Percentiles rank a stretch among this genome's conserved stretches.
These are phyloP conservation scores for Pythium phragmiticola DNA, from an alignment of 352 stramenopile species.

Conservation along the genomic window DNA sequence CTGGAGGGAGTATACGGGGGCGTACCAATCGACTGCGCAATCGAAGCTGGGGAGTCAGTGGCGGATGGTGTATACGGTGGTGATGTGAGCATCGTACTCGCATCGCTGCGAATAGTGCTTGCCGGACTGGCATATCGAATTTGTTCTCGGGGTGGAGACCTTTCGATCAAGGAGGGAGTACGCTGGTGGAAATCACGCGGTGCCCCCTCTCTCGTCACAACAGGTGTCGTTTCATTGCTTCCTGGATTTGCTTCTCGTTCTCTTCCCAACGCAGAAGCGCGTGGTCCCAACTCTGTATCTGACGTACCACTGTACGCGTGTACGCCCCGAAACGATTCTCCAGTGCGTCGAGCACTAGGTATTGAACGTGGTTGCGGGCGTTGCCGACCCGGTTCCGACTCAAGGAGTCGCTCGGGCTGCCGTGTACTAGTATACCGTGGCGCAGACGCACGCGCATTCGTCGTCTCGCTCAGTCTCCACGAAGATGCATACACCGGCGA, in stretches of 20 bases:
- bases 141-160: neutral
- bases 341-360: neutral
- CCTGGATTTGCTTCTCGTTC: neutral
- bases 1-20: conserved; percentile 13
- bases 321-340: no score
- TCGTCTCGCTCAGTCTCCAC: neutral
- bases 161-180: neutral
- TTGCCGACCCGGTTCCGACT: neutral
- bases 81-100: conserved; percentile 17
- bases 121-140: conserved; percentile 1
- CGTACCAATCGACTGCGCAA: neutral
- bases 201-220: neutral
- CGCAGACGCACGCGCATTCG: neutral
- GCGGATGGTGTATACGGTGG: conserved; percentile 13
- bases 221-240: neutral
- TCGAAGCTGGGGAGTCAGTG: conserved; percentile 16
- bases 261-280: neutral
- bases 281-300: neutral
- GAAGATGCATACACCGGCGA: neutral
- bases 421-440: neutral
- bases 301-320: neutral
- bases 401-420: neutral
- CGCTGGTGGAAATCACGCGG: neutral
- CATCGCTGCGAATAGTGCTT: conserved; percentile 14
- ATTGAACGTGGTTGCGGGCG: conserved; percentile 15